Evolutionary conservation across 2,329 filamentous ascomycete species (phyloP), one percentile per base, ranked within the genome.

Genomic region (Fusarium stilboides): DNA sequence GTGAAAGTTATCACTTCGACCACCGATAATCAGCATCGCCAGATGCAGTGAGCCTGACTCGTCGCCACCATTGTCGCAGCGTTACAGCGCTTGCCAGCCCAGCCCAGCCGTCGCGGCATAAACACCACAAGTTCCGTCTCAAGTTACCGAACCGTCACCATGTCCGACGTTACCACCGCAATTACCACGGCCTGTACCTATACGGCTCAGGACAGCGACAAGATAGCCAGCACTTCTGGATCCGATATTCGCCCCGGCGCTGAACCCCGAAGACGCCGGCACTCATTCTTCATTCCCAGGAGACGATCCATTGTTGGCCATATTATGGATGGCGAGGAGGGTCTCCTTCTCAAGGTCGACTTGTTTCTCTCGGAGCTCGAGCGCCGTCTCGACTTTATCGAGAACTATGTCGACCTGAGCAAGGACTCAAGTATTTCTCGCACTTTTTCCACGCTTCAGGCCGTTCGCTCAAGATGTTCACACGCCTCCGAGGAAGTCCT

Each of bases 401-500:
- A 99, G 80, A 90, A 88, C 68, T 97, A 97, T 76, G 91, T 93
- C 68, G 93, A 97, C 76, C 82, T 94, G 62, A 91, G 91, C 65
- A 87, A 97, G 72, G 96, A 99, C 78, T 87, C 91, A 44, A 92
- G 93, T 75, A 90, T 98, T 57, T 91, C 92, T 43, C 89, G 93
- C 70, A 94, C 95, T 20, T 97, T 97, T 80, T 86, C 90, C 17
- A 97, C 94, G 0, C 84, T 99, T 3, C 91, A 95, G 75, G 90
- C 93, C 9, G 94, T 99, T 26, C 90, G 94, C 65, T 91, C 94
- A 70, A 89, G 94, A 74, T 99, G 96, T 80, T 94, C 93, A 39
- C 90, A 94, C 69, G 94, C 95, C 20, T 97, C 94, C 1, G 95
- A 94, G 66, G 95, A 96, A 76, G 88, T 98, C 46, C 89, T 98